phyloP scores from a whole-genome alignment of 2,329 filamentous ascomycete genomes.

The Beauveria rudraprayagi region DNA sequence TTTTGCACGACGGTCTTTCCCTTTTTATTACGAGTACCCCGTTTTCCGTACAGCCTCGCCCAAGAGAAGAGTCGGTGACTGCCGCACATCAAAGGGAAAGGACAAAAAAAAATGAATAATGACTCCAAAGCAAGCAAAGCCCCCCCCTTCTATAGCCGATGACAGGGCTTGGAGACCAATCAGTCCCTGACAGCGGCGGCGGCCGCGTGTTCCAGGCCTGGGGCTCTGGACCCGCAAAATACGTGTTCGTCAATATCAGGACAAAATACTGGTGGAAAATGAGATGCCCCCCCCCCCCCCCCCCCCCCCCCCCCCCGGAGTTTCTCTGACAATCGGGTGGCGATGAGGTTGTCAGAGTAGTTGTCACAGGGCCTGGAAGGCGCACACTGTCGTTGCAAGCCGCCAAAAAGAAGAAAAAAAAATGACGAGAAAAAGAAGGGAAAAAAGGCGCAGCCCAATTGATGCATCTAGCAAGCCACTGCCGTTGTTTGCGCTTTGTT shows the following conservation, averaged over 20 bases:
- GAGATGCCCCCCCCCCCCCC: neutral
- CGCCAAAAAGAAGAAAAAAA: neutral
- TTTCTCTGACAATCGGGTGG: neutral
- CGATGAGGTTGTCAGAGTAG: neutral
- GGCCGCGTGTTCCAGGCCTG: constrained; percentile 2
- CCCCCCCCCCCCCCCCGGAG: neutral
- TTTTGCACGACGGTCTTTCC: neutral
- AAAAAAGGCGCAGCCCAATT: too few relatives aligned
- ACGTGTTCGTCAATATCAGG: constrained; percentile 1
- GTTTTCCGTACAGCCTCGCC: neutral
- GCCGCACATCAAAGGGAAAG: neutral
- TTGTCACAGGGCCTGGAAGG: neutral
- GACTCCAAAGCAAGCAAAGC: too few relatives aligned
- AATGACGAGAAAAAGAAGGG: neutral
- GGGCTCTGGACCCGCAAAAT: neutral
- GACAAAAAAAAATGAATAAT: too few relatives aligned
- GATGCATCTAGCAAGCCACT: neutral
- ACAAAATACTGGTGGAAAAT: neutral
- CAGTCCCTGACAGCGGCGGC: neutral
- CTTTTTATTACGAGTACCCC: neutral
- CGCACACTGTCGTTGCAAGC: neutral
- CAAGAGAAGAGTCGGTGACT: neutral
- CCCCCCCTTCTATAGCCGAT: neutral
- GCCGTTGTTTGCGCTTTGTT: neutral
- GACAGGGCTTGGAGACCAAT: constrained; percentile 4